A percentile compares a stretch with the other conserved stretches of the same genome.
Evolutionary conservation across 371 early-diverging fungal species (phyloP).

Genomic region (Entomophthora muscae): DNA sequence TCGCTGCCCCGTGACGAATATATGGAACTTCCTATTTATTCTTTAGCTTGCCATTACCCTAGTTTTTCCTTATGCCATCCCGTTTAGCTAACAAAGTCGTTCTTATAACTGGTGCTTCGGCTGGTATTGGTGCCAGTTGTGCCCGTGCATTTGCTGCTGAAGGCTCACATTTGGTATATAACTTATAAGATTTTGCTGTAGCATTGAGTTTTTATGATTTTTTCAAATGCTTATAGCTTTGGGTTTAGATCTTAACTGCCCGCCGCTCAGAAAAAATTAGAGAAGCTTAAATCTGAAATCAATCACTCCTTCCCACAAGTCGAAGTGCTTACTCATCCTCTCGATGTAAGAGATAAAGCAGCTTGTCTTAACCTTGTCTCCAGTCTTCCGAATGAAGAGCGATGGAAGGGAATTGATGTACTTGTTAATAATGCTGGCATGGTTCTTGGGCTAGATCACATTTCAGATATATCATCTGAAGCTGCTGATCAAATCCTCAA

Average conservation of each 20-base stretch:
- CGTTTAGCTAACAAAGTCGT: conserved; percentile 5
- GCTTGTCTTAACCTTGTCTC: conserved; percentile 34
- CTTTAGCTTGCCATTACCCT: too few species aligned
- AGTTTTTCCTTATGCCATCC: too few species aligned
- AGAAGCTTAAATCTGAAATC: conserved; percentile 30
- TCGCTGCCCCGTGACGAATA: too few species aligned
- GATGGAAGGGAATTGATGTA: conserved; percentile 43
- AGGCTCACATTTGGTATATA: conserved; percentile 60
- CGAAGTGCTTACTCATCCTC: conserved; percentile 32
- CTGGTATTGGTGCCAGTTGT: conserved; percentile 77
- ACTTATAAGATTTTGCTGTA: too few species aligned
- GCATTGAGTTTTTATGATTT: too few species aligned
- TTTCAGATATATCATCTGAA: conserved; percentile 36
- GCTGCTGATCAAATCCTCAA: conserved; percentile 67
- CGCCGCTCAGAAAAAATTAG: conserved; percentile 55
- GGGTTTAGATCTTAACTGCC: conserved; percentile 45
- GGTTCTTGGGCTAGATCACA: conserved; percentile 62
- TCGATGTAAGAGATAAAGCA: conserved; percentile 54
- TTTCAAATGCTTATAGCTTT: too few species aligned
- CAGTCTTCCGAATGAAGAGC: conserved; percentile 23
- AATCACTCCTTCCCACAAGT: conserved; percentile 26
- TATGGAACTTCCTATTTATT: too few species aligned
- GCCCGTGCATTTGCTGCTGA: conserved; percentile 71
- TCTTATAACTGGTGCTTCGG: conserved; percentile 67
- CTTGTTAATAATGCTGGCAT: conserved; percentile 60